Evolutionary conservation across 202 grass and related monocot species (phyloP).

Genomic region (Brachypodium distachyon): DNA sequence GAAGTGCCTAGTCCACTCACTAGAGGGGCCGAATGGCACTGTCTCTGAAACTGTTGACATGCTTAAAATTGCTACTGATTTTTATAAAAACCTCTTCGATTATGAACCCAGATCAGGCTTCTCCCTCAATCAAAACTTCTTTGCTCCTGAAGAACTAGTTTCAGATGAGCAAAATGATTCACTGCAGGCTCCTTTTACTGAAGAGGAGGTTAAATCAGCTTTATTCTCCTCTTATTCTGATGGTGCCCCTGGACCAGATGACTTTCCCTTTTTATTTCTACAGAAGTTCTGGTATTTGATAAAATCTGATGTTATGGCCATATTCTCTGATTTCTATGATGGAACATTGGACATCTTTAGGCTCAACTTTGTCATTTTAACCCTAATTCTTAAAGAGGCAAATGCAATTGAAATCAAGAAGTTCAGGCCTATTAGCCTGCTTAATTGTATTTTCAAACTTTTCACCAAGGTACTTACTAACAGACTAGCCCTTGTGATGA

Average conservation of each 20-base stretch:
- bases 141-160: background rate
- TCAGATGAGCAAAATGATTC: accelerated
- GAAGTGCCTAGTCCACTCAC: no score
- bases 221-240: background rate
- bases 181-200: background rate
- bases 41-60: no score
- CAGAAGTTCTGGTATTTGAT: background rate
- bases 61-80: no score
- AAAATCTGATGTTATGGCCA: background rate
- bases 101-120: slow-evolving; percentile 64
- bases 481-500: background rate
- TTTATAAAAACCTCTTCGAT: no score
- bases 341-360: background rate
- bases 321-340: background rate
- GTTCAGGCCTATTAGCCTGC: background rate
- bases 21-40: no score
- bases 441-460: background rate
- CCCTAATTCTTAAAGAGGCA: background rate
- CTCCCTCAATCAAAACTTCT: slow-evolving; percentile 74
- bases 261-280: background rate
- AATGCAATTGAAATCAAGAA: background rate
- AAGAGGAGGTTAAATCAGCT: background rate
- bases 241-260: background rate
- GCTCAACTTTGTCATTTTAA: background rate
- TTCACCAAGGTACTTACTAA: background rate